Conservation (phyloP, 2,329 filamentous ascomycete species). For the Colletotrichum navitas region DNA sequence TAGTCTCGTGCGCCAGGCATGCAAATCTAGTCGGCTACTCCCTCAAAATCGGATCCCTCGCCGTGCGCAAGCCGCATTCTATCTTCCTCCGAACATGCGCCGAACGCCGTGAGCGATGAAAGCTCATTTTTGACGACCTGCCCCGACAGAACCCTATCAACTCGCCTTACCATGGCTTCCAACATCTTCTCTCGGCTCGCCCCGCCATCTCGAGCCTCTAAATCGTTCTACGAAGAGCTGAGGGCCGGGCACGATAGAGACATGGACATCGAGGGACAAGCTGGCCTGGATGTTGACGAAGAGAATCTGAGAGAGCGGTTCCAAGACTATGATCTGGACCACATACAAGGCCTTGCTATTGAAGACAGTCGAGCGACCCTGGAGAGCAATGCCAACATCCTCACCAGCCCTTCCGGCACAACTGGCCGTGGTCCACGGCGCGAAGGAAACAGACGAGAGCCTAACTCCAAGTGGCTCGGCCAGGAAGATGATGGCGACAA, state of each 20-base stretch:
- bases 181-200: conserved; percentile 62
- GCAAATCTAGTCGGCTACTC: neutral
- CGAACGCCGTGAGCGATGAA: conserved; percentile 24
- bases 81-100: conserved; percentile 12
- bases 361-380: conserved; percentile 62
- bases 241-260: conserved; percentile 55
- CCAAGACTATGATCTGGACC: conserved; percentile 62
- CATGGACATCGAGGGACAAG: conserved; percentile 57
- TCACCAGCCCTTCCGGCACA: conserved; percentile 31
- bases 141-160: neutral
- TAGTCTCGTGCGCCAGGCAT: neutral
- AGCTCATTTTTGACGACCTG: neutral
- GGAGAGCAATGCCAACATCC: conserved; percentile 50
- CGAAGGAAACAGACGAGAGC: conserved; percentile 34
- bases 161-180: conserved; percentile 55
- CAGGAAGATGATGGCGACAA: conserved; percentile 67
- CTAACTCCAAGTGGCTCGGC: conserved; percentile 47
- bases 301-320: conserved; percentile 67
- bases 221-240: conserved; percentile 65
- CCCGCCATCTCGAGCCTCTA: conserved; percentile 50
- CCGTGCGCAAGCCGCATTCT: conserved; percentile 4
- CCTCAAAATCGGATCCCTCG: neutral
- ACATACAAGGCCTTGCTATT: conserved; percentile 56
- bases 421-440: conserved; percentile 1
- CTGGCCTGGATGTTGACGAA: conserved; percentile 62